A percentile compares a stretch with the other conserved stretches of the same genome.
phyloP scores from a whole-genome alignment of 2,329 filamentous ascomycete genomes.

The Penicillium fuscoglaucum region DNA sequence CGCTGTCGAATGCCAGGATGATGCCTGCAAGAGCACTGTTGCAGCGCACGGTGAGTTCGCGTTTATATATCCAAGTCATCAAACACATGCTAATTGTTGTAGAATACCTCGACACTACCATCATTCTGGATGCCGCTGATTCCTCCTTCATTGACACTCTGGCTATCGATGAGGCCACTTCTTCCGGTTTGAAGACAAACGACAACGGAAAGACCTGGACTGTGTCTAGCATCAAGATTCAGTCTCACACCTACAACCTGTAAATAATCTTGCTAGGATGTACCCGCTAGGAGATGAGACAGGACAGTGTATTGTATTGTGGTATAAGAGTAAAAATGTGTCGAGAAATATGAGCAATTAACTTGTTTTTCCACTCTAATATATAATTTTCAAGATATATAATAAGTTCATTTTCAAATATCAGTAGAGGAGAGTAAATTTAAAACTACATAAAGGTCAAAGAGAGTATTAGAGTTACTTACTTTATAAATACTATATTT shows the following conservation, averaged over 20 bases:
- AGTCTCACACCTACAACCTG: background rate
- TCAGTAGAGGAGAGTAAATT: too few relatives aligned
- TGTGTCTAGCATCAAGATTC: background rate
- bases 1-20: background rate
- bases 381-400: too few relatives aligned
- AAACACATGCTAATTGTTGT: background rate
- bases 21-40: background rate
- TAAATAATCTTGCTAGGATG: background rate
- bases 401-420: too few relatives aligned
- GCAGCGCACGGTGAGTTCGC: background rate
- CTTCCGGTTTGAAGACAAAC: background rate
- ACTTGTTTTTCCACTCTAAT: too few relatives aligned
- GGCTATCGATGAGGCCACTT: background rate
- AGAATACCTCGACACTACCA: background rate
- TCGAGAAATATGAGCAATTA: too few relatives aligned
- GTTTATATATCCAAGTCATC: background rate
- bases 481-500: too few relatives aligned
- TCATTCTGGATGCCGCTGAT: background rate
- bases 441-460: too few relatives aligned
- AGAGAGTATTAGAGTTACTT: too few relatives aligned
- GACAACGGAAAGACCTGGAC: background rate
- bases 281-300: too few relatives aligned
- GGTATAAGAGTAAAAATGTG: too few relatives aligned
- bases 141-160: background rate
- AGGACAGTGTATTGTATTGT: too few relatives aligned